Evolutionary conservation across 192 early-diverging fungal species (phyloP), one percentile per base, ranked within the genome.

Genomic region (Chytriomyces sp.): DNA sequence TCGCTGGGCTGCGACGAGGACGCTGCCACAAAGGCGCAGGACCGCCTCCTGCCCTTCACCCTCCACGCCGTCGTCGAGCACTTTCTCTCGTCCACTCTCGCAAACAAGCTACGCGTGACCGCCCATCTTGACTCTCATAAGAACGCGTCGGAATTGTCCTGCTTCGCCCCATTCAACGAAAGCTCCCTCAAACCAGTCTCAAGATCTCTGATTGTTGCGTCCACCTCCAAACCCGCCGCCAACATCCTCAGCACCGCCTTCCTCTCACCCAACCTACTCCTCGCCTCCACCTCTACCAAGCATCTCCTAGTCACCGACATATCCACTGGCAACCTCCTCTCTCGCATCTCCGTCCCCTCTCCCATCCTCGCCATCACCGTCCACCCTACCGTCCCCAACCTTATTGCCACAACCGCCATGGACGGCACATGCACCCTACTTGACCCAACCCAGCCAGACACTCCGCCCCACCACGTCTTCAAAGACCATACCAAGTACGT

Each of bases 401-500:
- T 76, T 60, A 7, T 28, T 70, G 56, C 70, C 55, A 17, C 60
- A 59, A 6, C 72, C 37, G 2, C 38, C 61, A 40, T 77, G 75
- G 57, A 68, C 52, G 77, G 78, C 7, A 19, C 41, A 44, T 14
- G 14, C 3, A 1, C 31, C 40, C 36, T 66, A 5, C 26, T 74
- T 33, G 52, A 65, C 17, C 7, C 34, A 25, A 41, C 39, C 1
- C 0, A 7, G 25, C 54, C 54, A 3, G 3, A 30, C 10, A 19
- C 14, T 31, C 6, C 14, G 5, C 12, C 52, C 12, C 52, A 86
- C 31, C 90, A 91, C 78, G 69, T 59, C 5, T 92, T 86, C 66
- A 84, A 85, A 55, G 84, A 91, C 67, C 93, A 94, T 70, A 44
- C 66, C 28, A 92, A 92, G 58, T 93, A 89, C 77, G 86, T 93